Conservation (phyloP, 345 rosid species). For the Corchorus olitorius region DNA sequence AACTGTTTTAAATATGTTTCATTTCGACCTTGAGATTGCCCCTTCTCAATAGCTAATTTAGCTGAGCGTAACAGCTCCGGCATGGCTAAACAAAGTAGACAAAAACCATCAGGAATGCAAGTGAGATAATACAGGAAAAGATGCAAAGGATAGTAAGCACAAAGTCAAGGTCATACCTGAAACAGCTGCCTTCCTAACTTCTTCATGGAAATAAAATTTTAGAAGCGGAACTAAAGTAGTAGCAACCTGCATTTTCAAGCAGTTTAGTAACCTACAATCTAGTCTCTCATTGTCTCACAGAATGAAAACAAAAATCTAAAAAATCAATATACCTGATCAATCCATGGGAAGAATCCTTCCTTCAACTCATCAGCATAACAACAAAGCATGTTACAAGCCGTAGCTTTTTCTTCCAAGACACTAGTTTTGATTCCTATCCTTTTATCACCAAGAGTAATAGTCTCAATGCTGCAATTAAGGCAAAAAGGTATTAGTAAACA, state of each 20-base stretch:
- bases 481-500: slow-evolving; percentile 13
- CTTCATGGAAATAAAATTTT: slow-evolving; percentile 75
- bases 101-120: neutral
- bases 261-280: slow-evolving; percentile 13
- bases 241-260: slow-evolving; percentile 51
- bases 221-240: slow-evolving; percentile 70
- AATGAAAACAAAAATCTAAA: slow-evolving; percentile 14
- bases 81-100: slow-evolving; percentile 49
- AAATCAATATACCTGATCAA: slow-evolving; percentile 70
- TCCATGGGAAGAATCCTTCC: slow-evolving; percentile 99
- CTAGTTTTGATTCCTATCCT: slow-evolving; percentile 91
- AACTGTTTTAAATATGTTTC: slow-evolving; percentile 64
- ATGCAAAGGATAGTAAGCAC: slow-evolving; percentile 7
- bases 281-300: neutral
- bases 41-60: slow-evolving; percentile 68
- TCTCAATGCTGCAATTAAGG: slow-evolving; percentile 54
- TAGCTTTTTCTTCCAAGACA: slow-evolving; percentile 96
- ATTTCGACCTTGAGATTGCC: slow-evolving; percentile 58
- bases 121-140: slow-evolving; percentile 3
- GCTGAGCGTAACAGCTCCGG: slow-evolving; percentile 70
- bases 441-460: slow-evolving; percentile 77
- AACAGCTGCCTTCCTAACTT: slow-evolving; percentile 81
- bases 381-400: slow-evolving; percentile 99
- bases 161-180: slow-evolving; percentile 48
- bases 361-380: slow-evolving; percentile 98